A percentile compares a stretch with the other conserved stretches of the same genome.
Evolutionary conservation across 2,329 filamentous ascomycete species (phyloP).

Genomic region (Zasmidium angulare): DNA sequence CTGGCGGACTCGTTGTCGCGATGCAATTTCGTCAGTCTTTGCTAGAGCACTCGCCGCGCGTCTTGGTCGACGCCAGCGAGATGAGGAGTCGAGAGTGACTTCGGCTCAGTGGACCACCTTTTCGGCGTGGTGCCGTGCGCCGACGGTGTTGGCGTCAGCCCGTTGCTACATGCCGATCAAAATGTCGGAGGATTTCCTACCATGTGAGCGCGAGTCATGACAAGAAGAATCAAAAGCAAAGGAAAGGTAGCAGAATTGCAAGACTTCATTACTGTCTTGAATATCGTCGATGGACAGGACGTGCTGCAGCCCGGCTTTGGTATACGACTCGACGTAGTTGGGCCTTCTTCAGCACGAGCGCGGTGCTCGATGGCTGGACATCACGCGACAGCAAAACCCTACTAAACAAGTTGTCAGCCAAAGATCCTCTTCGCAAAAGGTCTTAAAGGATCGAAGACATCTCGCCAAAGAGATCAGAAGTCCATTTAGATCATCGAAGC

Average conservation of each 20-base stretch:
- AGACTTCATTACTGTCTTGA: background rate
- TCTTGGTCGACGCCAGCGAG: background rate
- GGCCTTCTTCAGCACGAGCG: too few relatives aligned
- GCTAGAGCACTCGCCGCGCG: background rate
- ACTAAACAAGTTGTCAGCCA: too few relatives aligned
- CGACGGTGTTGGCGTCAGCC: background rate
- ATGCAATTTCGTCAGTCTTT: background rate
- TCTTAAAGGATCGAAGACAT: too few relatives aligned
- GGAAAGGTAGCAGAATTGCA: background rate
- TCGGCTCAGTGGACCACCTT: background rate
- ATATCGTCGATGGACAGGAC: background rate
- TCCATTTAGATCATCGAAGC: constrained; percentile 78
- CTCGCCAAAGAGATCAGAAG: constrained; percentile 62
- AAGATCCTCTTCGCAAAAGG: too few relatives aligned
- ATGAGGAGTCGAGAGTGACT: background rate
- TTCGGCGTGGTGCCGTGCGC: background rate
- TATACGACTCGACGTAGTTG: too few relatives aligned
- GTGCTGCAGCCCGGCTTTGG: background rate
- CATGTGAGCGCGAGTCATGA: background rate
- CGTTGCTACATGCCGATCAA: background rate
- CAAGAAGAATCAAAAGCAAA: too few relatives aligned
- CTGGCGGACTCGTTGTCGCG: background rate
- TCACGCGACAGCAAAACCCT: too few relatives aligned
- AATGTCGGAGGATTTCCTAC: background rate
- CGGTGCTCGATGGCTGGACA: too few relatives aligned